Evolutionary conservation across 106 monocot species (phyloP), one percentile per base, ranked within the genome.

Genomic region (Dendrobium officinale): DNA sequence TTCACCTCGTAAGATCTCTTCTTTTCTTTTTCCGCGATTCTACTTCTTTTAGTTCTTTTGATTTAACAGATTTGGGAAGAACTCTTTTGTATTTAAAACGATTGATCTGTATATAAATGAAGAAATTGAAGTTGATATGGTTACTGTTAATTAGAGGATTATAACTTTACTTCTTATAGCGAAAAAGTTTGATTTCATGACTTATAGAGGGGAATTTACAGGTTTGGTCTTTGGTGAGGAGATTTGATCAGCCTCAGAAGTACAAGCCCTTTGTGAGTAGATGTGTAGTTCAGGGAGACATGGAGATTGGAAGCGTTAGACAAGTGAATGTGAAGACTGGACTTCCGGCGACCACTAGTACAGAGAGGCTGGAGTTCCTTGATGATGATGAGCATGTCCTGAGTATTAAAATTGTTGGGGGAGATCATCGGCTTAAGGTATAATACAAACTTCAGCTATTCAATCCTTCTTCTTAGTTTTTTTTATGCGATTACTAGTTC

Each of bases 221-320:
- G 89, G 89, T 89, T 13, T 89, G 89, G 89, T 82, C 89, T 22
- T 31, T 89, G 81, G 89, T 89, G 79, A 75, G 89, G 81, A 68
- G 86, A 79, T 89, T 89, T 81, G 83, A 86, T 44, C 84, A 89
- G 77, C 89, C 89, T 18, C 84, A 84, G 78, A 81, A 82, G 84
- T 89, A 89, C 86, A 89, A 89, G 74, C 86, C 86, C 61, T 89
- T 89, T 75, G 78, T 89, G 18, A 89, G 86, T 64, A 79, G 89
- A 66, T 89, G 89, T 64, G 85, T 81, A 43, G 80, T 89, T 47
- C 72, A 70, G 15, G 86, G 86, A 42, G 86, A 82, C 24, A 67
- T 80, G 17, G 82, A 77, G 87, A 86, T 86, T 77, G 89, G 89
- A 22, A 86, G 86, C 67, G 77, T 89, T 20, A 81, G 89, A 33